phyloP scores from a whole-genome alignment of 1,284 basidiomycete genomes.

The Ganoderma resinaceum region DNA sequence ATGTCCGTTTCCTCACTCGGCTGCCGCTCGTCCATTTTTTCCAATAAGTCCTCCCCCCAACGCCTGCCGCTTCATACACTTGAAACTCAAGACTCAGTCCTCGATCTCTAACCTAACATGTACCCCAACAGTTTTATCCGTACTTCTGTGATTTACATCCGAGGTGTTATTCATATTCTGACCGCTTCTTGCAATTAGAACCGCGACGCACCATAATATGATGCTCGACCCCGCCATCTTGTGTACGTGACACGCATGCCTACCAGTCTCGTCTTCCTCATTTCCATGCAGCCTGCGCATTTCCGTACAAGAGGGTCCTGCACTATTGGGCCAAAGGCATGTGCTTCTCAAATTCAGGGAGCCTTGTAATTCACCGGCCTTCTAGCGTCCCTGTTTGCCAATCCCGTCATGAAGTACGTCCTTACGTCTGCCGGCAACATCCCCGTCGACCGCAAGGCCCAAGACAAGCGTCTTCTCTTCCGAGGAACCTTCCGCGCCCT shows the following conservation, averaged over 20 bases:
- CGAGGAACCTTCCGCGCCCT: slow-evolving; percentile 90
- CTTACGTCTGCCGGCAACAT: slow-evolving; percentile 94
- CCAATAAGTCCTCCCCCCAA: background rate
- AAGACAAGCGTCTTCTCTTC: slow-evolving; percentile 82
- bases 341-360: slow-evolving; percentile 21
- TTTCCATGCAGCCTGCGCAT: slow-evolving; percentile 63
- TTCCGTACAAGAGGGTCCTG: slow-evolving; percentile 80
- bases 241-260: slow-evolving; percentile 57
- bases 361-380: slow-evolving; percentile 17
- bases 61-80: background rate
- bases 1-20: background rate
- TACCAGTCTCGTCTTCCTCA: background rate
- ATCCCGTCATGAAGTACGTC: slow-evolving; percentile 77
- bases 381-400: slow-evolving; percentile 76
- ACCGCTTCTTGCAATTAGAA: slow-evolving; percentile 49
- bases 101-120: background rate
- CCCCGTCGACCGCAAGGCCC: slow-evolving; percentile 86
- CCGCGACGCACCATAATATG: slow-evolving; percentile 92
- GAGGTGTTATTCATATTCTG: background rate
- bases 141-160: background rate
- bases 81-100: background rate
- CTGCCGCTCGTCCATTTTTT: no score
- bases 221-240: slow-evolving; percentile 86
- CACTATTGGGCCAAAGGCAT: slow-evolving; percentile 95
- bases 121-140: background rate